phyloP scores from a whole-genome alignment of 164 flowering plant genomes.

The Nymphaea colorata region DNA sequence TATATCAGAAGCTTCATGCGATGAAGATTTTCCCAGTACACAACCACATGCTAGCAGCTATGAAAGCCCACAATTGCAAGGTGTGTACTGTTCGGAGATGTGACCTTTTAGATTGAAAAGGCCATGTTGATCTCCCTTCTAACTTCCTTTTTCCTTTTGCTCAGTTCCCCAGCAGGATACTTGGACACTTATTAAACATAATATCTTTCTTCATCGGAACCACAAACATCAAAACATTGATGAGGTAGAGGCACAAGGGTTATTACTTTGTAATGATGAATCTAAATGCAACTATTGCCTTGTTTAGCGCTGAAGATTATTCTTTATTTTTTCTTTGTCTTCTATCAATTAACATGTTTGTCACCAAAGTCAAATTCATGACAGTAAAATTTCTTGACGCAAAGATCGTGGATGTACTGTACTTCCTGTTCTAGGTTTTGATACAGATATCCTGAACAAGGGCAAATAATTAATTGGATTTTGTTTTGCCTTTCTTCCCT shows the following conservation, averaged over 20 bases:
- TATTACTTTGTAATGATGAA: neutral
- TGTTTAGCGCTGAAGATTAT: no score
- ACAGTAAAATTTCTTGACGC: no score
- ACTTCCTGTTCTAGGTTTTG: no score
- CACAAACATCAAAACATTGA: slow-evolving; percentile 75
- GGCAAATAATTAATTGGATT: no score
- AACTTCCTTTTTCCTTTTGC: neutral
- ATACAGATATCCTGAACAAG: no score
- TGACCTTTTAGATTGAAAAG: no score
- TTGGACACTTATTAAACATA: slow-evolving; percentile 53
- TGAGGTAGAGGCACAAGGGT: slow-evolving; percentile 42
- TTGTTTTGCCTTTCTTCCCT: neutral
- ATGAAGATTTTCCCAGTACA: slow-evolving; percentile 44
- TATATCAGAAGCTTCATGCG: slow-evolving; percentile 71
- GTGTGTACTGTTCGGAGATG: slow-evolving; percentile 14
- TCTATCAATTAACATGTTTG: no score
- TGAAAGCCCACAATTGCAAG: slow-evolving; percentile 22
- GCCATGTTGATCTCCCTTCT: no score
- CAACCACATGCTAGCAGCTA: slow-evolving; percentile 15
- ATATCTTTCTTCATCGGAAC: slow-evolving; percentile 76
- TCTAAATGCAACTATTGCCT: no score
- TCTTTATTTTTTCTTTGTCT: no score
- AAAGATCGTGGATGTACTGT: no score
- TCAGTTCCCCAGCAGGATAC: slow-evolving; percentile 41
- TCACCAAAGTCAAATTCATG: no score